These are phyloP conservation scores for Yamagishiella unicocca DNA, from an alignment of 139 green algal species.

Conservation along the genomic window DNA sequence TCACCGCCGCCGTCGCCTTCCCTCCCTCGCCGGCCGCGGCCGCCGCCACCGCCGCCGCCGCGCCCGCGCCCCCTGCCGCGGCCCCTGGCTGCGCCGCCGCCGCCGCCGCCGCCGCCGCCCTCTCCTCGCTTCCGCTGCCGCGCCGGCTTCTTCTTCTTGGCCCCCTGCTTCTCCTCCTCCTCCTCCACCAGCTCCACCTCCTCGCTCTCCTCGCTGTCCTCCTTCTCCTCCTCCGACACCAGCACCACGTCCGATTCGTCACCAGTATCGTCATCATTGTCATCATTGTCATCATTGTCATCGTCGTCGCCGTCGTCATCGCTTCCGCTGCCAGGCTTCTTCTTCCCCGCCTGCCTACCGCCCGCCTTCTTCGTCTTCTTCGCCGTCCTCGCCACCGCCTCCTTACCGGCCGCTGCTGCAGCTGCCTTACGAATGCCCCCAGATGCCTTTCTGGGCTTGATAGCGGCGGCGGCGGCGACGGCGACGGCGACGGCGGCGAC, in stretches of 20 bases:
- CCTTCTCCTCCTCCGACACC: not conserved
- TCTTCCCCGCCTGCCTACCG: too few relatives aligned
- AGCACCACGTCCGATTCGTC: conserved; percentile 22
- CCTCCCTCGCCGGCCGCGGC: not conserved
- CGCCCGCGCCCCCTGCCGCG: not conserved
- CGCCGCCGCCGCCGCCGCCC: not conserved
- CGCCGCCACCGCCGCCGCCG: not conserved
- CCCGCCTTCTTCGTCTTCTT: not conserved
- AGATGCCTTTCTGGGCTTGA: not conserved
- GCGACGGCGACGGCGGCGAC: not conserved
- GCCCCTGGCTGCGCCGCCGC: conserved; percentile 1
- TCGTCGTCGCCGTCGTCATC: not conserved
- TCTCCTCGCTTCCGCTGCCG: not conserved
- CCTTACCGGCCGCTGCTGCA: not conserved
- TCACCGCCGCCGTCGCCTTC: not conserved
- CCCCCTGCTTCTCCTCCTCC: not conserved
- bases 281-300: too few relatives aligned
- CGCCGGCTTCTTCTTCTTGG: not conserved
- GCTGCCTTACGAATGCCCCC: not conserved
- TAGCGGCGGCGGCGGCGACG: not conserved
- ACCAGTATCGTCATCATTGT: not conserved
- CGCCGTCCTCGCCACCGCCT: not conserved
- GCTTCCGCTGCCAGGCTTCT: too few relatives aligned
- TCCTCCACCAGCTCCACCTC: not conserved
- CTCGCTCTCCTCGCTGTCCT: not conserved